A percentile compares a stretch with the other conserved stretches of the same genome.
These are phyloP conservation scores for Tulasnella sp. DNA, from an alignment of 768 basidiomycete species.

Conservation along the genomic window DNA sequence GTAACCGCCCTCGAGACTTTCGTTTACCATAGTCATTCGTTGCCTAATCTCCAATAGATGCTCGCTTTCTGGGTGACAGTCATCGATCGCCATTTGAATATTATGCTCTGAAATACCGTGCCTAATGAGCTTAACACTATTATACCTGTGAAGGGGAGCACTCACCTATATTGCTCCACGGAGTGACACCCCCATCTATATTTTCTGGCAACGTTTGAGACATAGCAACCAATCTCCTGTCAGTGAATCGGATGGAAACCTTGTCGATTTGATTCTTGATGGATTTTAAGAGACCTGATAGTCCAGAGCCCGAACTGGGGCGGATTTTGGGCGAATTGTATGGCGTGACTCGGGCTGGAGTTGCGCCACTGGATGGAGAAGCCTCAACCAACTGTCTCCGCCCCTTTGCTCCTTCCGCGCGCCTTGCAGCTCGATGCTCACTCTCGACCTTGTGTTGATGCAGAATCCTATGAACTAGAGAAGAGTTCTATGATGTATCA, in stretches of 20 bases:
- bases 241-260: not conserved
- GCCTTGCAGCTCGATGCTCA: slow-evolving; percentile 35
- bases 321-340: no score
- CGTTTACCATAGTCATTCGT: slow-evolving; percentile 58
- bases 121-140: slow-evolving; percentile 8
- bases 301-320: no score
- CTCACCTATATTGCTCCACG: slow-evolving; percentile 34
- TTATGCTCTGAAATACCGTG: slow-evolving; percentile 16
- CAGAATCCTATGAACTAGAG: slow-evolving; percentile 75
- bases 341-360: not conserved
- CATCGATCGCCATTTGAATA: slow-evolving; percentile 39
- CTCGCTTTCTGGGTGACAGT: slow-evolving; percentile 55
- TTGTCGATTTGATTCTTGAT: no score
- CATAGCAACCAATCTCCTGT: not conserved
- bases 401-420: slow-evolving; percentile 18
- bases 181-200: slow-evolving; percentile 26
- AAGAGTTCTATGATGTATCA: not conserved
- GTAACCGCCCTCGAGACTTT: slow-evolving; percentile 67
- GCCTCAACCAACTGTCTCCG: not conserved
- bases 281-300: no score
- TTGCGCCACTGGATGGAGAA: slow-evolving; percentile 4
- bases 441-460: slow-evolving; percentile 65
- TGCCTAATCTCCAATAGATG: slow-evolving; percentile 49
- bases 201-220: slow-evolving; percentile 1
- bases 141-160: slow-evolving; percentile 12